Evolutionary conservation across 495 filamentous ascomycete species (phyloP).

Genomic region (Geopyxis carbonaria): DNA sequence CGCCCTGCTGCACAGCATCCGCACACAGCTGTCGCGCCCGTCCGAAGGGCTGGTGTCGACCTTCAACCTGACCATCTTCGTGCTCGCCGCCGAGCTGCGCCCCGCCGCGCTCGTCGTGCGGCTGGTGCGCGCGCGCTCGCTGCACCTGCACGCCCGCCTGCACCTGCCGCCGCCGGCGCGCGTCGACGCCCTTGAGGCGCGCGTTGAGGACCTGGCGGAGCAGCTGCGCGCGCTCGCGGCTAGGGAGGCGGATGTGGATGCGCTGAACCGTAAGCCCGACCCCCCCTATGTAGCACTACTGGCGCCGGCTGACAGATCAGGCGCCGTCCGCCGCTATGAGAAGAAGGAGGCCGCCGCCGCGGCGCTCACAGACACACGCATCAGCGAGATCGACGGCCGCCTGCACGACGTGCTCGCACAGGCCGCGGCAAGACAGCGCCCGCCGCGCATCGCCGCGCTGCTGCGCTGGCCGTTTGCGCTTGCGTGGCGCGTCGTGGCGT

Average conservation of each 20-base stretch:
- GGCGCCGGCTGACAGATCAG: neutral
- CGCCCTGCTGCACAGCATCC: constrained; percentile 59
- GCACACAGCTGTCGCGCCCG: constrained; percentile 57
- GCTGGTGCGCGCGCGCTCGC: constrained; percentile 57
- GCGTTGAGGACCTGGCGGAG: constrained; percentile 39
- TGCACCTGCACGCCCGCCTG: constrained; percentile 67
- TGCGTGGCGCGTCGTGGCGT: too few relatives aligned
- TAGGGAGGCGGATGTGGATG: constrained; percentile 64
- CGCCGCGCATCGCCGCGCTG: too few relatives aligned
- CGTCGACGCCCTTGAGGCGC: constrained; percentile 28
- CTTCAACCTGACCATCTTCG: constrained; percentile 86
- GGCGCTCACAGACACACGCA: constrained; percentile 55
- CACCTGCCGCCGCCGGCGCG: constrained; percentile 32
- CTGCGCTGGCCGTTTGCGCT: too few relatives aligned
- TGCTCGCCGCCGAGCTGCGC: constrained; percentile 70
- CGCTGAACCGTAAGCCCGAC: constrained; percentile 44
- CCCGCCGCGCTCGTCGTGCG: constrained; percentile 67
- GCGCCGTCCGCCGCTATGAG: constrained; percentile 80
- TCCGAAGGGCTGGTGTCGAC: constrained; percentile 78
- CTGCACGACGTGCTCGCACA: constrained; percentile 63
- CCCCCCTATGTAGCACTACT: neutral
- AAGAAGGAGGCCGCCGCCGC: constrained; percentile 59
- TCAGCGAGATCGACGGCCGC: constrained; percentile 49
- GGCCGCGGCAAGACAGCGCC: constrained; percentile 39
- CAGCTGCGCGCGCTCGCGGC: constrained; percentile 29